These are phyloP conservation scores for Inonotus hispidus DNA, from an alignment of 1,284 basidiomycete genomes.

Conservation along the genomic window DNA sequence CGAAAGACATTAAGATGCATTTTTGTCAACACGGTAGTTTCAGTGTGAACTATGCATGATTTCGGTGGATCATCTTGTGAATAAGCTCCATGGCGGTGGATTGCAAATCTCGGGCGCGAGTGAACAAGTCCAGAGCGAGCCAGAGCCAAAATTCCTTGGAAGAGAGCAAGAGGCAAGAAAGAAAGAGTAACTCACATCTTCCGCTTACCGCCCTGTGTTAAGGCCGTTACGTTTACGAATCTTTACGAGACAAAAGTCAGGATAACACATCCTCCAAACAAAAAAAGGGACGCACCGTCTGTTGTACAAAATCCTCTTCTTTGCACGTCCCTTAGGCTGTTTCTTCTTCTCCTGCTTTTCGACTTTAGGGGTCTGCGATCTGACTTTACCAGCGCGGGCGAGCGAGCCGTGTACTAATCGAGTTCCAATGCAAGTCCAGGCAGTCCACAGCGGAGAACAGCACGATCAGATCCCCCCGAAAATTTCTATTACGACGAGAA, in stretches of 20 bases:
- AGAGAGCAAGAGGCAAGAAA: conserved; percentile 16
- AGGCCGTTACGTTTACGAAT: conserved; percentile 92
- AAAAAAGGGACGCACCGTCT: conserved; percentile 58
- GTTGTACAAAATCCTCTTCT: conserved; percentile 95
- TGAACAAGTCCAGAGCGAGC: background rate
- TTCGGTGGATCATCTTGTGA: conserved; percentile 58
- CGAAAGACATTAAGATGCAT: conserved; percentile 85
- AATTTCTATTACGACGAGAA: background rate
- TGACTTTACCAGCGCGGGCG: conserved; percentile 99
- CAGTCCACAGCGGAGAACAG: background rate
- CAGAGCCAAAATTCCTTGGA: background rate
- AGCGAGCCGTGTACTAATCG: conserved; percentile 95
- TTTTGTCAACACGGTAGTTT: conserved; percentile 71
- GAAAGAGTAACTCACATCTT: conserved; percentile 72
- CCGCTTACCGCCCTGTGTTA: conserved; percentile 87
- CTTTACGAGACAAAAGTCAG: conserved; percentile 34
- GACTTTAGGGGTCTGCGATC: conserved; percentile 95
- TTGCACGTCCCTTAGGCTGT: conserved; percentile 90
- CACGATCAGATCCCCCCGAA: too few species aligned
- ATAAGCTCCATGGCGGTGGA: background rate
- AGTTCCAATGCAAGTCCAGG: background rate
- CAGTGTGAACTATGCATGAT: conserved; percentile 91
- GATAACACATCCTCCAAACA: conserved; percentile 4
- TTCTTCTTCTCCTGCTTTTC: conserved; percentile 99
- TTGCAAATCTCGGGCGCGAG: conserved; percentile 14